A percentile compares a stretch with the other conserved stretches of the same genome.
Conservation (phyloP, 106 monocot species). For the Narthecium ossifragum region DNA sequence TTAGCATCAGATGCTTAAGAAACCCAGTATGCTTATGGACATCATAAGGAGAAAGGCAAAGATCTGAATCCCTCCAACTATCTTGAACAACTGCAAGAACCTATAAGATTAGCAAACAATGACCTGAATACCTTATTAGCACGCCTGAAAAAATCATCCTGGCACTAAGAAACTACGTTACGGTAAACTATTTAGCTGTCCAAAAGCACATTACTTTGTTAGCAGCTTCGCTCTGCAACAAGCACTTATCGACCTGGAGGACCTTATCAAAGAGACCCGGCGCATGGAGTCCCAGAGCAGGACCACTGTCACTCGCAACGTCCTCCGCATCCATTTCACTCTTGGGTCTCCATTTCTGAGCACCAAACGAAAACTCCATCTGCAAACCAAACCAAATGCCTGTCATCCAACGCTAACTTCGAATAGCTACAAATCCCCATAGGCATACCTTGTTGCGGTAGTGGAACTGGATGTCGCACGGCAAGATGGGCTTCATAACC, state of each 20-base stretch:
- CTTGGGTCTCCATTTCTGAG: conserved; percentile 53
- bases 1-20: conserved; percentile 95
- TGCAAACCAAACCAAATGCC: conserved; percentile 16
- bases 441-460: conserved; percentile 81
- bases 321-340: conserved; percentile 16
- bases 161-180: too few species aligned
- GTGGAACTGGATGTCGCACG: conserved; percentile 65
- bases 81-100: conserved; percentile 97
- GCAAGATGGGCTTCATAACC: conserved; percentile 61
- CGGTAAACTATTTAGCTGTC: too few species aligned
- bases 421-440: background rate
- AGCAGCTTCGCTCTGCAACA: conserved; percentile 77
- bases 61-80: conserved; percentile 57
- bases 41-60: conserved; percentile 80
- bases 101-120: conserved; percentile 58
- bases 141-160: too few species aligned
- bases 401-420: background rate
- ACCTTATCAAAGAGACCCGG: conserved; percentile 97
- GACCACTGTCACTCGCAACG: conserved; percentile 16
- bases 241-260: conserved; percentile 78
- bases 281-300: conserved; percentile 83
- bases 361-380: conserved; percentile 99
- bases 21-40: conserved; percentile 76
- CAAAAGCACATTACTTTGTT: conserved; percentile 52
- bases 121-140: too few species aligned